phyloP scores from a whole-genome alignment of 2,329 filamentous ascomycete species.

The Gnomoniopsis smithogilvyi region DNA sequence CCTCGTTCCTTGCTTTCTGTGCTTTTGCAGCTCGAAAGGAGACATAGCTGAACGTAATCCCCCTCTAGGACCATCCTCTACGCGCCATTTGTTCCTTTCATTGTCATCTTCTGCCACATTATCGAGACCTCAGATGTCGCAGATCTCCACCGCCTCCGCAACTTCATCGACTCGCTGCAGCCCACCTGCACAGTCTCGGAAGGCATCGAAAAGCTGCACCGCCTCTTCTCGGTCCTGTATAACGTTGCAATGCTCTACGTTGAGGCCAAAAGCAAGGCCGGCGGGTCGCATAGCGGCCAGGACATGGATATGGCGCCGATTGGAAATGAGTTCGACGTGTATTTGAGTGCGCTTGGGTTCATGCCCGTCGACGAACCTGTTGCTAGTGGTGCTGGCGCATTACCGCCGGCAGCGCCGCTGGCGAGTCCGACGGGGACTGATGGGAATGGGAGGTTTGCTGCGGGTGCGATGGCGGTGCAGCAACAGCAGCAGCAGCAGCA shows the following conservation, averaged over 20 bases:
- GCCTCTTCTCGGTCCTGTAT: slow-evolving; percentile 59
- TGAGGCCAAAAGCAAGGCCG: slow-evolving; percentile 54
- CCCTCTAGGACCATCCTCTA: slow-evolving; percentile 48
- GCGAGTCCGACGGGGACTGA: slow-evolving; percentile 2
- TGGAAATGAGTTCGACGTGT: slow-evolving; percentile 61
- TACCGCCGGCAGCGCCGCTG: neutral
- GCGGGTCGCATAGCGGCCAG: slow-evolving; percentile 48
- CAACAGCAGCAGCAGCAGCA: neutral
- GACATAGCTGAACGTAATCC: neutral
- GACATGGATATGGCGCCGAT: slow-evolving; percentile 46
- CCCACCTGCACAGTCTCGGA: slow-evolving; percentile 51
- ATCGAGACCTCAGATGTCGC: slow-evolving; percentile 50
- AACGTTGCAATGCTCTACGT: slow-evolving; percentile 61
- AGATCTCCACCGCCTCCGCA: slow-evolving; percentile 53
- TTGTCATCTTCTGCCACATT: slow-evolving; percentile 56
- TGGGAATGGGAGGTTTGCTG: slow-evolving; percentile 9
- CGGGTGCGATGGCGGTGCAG: slow-evolving; percentile 16
- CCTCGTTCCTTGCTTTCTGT: slow-evolving; percentile 16
- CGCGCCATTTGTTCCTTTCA: slow-evolving; percentile 57
- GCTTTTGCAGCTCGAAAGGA: neutral
- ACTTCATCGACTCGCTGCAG: slow-evolving; percentile 55
- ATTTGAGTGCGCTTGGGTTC: slow-evolving; percentile 61
- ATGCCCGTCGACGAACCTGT: slow-evolving; percentile 37
- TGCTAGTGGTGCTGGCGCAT: slow-evolving; percentile 9
- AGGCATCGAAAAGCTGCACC: slow-evolving; percentile 57